These are phyloP conservation scores for Sporisorium reilianum DNA, from an alignment of 1,284 basidiomycete species.

Conservation along the genomic window DNA sequence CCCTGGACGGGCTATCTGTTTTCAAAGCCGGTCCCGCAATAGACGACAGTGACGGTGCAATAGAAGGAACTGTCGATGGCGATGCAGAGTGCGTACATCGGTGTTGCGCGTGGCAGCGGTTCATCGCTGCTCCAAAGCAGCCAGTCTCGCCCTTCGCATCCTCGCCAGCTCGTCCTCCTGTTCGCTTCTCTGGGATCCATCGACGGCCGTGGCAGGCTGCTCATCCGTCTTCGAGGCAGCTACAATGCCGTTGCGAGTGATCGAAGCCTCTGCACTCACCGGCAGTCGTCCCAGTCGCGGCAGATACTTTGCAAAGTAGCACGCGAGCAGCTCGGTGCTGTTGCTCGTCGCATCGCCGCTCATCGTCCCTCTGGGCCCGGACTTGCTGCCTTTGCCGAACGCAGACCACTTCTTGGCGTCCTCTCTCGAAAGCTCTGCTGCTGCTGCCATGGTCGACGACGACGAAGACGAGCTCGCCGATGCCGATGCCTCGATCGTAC, in stretches of 20 bases:
- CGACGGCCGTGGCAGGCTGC: not conserved
- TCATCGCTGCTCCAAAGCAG: constrained; percentile 32
- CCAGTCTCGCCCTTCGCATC: constrained; percentile 34
- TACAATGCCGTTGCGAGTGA: not conserved
- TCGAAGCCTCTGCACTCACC: not conserved
- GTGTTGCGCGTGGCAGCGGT: not conserved
- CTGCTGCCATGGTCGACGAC: constrained; percentile 11
- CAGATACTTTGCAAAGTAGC: constrained; percentile 50
- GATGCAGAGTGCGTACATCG: not conserved
- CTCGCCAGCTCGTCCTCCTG: constrained; percentile 24
- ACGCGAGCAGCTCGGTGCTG: constrained; percentile 52
- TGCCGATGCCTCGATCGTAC: not conserved
- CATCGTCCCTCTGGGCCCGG: constrained; percentile 20
- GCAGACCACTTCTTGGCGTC: constrained; percentile 37
- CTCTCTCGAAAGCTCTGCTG: constrained; percentile 28
- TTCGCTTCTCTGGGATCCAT: not conserved
- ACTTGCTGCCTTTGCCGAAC: constrained; percentile 25
- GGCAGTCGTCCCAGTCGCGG: constrained; percentile 14
- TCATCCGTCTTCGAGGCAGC: not conserved
- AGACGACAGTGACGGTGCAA: not conserved
- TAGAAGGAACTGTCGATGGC: not conserved
- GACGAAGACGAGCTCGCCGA: constrained; percentile 1
- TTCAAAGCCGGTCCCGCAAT: constrained; percentile 8
- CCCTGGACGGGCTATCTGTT: constrained; percentile 47
- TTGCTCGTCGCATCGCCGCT: constrained; percentile 54